Evolutionary conservation across 768 basidiomycete species (phyloP).

Genomic region (Agaricus blazei): DNA sequence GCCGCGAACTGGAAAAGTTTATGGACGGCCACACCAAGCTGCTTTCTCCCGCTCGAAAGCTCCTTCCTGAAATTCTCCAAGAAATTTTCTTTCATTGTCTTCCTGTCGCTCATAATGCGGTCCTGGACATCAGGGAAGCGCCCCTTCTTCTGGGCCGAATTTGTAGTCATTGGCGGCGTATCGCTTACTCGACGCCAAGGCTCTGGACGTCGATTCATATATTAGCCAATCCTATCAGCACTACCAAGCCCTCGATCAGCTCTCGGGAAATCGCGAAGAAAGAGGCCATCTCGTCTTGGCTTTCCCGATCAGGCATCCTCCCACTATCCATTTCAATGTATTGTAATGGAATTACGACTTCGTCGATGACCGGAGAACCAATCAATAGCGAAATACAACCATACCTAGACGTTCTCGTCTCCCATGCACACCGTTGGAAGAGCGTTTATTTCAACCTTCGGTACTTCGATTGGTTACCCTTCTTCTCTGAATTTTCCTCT

Average conservation of each 20-base stretch:
- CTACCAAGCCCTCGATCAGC: background rate
- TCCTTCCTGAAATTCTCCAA: conserved; percentile 4
- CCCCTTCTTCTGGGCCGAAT: conserved; percentile 12
- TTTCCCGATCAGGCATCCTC: conserved; percentile 4
- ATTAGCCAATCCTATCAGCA: background rate
- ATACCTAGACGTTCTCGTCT: background rate
- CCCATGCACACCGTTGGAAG: background rate
- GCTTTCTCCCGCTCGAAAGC: background rate
- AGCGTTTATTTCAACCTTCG: background rate
- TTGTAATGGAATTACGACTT: background rate
- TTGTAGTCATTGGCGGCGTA: conserved; percentile 10
- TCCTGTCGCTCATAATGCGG: conserved; percentile 8
- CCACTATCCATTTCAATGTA: conserved; percentile 4
- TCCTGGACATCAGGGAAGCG: conserved; percentile 4
- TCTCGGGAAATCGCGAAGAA: background rate
- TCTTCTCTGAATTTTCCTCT: background rate
- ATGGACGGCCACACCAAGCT: background rate
- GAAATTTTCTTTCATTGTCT: conserved; percentile 12
- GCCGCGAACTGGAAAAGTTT: background rate
- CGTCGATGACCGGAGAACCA: background rate
- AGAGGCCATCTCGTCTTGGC: conserved; percentile 3
- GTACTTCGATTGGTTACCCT: background rate
- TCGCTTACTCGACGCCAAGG: conserved; percentile 11
- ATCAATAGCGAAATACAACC: background rate
- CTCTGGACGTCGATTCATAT: conserved; percentile 12